A percentile compares a stretch with the other conserved stretches of the same genome.
phyloP scores from a whole-genome alignment of 345 rosid genomes.

The Anastatica hierochuntica region DNA sequence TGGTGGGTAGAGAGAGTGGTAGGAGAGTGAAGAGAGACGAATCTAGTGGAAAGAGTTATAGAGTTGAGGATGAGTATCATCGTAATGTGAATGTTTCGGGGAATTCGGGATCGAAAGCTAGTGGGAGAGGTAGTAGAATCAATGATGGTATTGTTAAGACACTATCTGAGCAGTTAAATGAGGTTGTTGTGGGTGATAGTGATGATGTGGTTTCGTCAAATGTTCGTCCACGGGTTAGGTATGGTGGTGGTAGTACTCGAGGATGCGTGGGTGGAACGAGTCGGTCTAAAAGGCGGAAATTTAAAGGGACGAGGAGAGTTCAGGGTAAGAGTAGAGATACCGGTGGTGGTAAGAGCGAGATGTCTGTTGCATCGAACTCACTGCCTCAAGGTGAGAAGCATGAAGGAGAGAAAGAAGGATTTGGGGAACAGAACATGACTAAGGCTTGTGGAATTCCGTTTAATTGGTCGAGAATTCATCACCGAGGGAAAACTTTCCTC shows the following conservation, averaged over 20 bases:
- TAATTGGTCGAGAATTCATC: constrained; percentile 97
- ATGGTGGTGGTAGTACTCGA: constrained; percentile 29
- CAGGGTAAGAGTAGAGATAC: constrained; percentile 33
- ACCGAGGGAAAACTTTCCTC: constrained; percentile 74
- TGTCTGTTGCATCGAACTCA: constrained; percentile 85
- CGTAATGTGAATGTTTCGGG: too few species aligned
- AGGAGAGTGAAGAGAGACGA: constrained; percentile 68
- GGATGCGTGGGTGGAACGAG: constrained; percentile 45
- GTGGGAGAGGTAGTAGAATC: constrained; percentile 11
- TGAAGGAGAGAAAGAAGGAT: constrained; percentile 47
- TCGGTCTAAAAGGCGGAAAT: constrained; percentile 72
- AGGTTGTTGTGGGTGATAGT: constrained; percentile 46
- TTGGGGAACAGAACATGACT: constrained; percentile 40
- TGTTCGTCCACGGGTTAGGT: constrained; percentile 37
- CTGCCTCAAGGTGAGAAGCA: too few species aligned
- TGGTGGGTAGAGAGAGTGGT: constrained; percentile 35
- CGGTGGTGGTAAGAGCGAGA: constrained; percentile 65
- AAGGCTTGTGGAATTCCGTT: constrained; percentile 91
- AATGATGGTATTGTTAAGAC: constrained; percentile 38
- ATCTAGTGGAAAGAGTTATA: constrained; percentile 40
- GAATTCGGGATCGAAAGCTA: constrained; percentile 35
- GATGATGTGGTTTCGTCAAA: constrained; percentile 76
- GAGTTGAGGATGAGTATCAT: constrained; percentile 34
- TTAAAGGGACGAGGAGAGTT: constrained; percentile 56
- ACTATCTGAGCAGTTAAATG: too few species aligned